phyloP scores from a whole-genome alignment of 805 yeast species.

The Sugiyamaella mastotermitis region DNA sequence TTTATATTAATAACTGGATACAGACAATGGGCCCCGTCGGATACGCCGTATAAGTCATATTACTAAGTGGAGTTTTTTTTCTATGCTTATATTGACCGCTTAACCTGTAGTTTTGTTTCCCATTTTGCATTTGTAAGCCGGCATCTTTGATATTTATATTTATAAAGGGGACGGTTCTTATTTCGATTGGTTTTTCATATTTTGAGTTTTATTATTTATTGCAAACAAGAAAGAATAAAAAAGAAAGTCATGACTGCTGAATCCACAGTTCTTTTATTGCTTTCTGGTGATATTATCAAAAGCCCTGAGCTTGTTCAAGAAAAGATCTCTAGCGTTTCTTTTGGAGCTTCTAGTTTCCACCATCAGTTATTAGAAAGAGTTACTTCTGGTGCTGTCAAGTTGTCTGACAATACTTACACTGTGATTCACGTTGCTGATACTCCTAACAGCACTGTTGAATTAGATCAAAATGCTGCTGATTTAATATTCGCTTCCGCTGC shows the following conservation, averaged over 20 bases:
- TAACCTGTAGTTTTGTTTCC: too few species aligned
- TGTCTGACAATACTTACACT: conserved; percentile 25
- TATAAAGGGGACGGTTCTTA: too few species aligned
- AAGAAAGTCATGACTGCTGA: conserved; percentile 11
- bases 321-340: conserved; percentile 4
- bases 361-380: conserved; percentile 36
- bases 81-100: too few species aligned
- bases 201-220: too few species aligned
- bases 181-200: too few species aligned
- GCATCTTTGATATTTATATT: too few species aligned
- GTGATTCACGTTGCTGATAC: conserved; percentile 25
- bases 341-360: conserved; percentile 8
- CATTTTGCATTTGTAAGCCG: too few species aligned
- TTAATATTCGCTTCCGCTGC: conserved; percentile 24
- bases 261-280: conserved; percentile 5
- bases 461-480: conserved; percentile 24
- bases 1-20: too few species aligned
- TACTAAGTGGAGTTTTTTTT: too few species aligned
- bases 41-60: too few species aligned
- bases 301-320: conserved; percentile 8
- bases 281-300: conserved; percentile 11
- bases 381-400: conserved; percentile 26
- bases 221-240: too few species aligned
- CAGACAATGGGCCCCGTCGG: too few species aligned
- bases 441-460: conserved; percentile 13